Conservation (phyloP, 805 yeast genomes). For the Myxozyma kluyveri region DNA sequence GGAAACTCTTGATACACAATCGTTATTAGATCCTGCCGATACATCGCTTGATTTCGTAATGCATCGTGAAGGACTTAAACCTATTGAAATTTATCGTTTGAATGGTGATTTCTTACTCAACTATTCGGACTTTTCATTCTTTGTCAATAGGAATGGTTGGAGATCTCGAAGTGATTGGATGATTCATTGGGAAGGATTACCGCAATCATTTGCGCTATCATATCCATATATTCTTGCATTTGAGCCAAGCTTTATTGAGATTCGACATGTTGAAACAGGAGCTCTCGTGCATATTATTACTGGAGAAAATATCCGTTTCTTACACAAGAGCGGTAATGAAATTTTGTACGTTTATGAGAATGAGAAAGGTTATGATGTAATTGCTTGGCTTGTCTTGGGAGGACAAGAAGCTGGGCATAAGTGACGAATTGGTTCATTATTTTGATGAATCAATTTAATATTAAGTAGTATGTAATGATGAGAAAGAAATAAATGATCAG, state of each 20-base stretch:
- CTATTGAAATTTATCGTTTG: conserved; percentile 85
- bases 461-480: neutral
- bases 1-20: conserved; percentile 79
- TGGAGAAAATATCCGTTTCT: conserved; percentile 84
- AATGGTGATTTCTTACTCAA: conserved; percentile 84
- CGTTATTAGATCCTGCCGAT: conserved; percentile 95
- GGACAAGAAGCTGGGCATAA: conserved; percentile 3
- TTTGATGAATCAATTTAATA: neutral
- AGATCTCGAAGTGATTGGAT: conserved; percentile 90
- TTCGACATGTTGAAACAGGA: conserved; percentile 84
- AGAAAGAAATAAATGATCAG: too few species aligned
- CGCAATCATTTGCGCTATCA: conserved; percentile 87
- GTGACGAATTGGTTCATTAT: conserved; percentile 13
- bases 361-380: conserved; percentile 86
- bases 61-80: conserved; percentile 76
- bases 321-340: conserved; percentile 86
- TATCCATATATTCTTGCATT: conserved; percentile 91
- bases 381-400: conserved; percentile 79
- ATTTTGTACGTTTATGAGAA: conserved; percentile 89
- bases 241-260: conserved; percentile 86
- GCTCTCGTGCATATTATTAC: conserved; percentile 82
- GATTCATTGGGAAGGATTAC: conserved; percentile 94
- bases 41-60: conserved; percentile 93
- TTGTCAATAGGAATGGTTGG: conserved; percentile 95
- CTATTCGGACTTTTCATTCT: conserved; percentile 90